These are phyloP conservation scores for Pseudonitzschia multistriata DNA, from an alignment of 108 stramenopile species.

Conservation along the genomic window DNA sequence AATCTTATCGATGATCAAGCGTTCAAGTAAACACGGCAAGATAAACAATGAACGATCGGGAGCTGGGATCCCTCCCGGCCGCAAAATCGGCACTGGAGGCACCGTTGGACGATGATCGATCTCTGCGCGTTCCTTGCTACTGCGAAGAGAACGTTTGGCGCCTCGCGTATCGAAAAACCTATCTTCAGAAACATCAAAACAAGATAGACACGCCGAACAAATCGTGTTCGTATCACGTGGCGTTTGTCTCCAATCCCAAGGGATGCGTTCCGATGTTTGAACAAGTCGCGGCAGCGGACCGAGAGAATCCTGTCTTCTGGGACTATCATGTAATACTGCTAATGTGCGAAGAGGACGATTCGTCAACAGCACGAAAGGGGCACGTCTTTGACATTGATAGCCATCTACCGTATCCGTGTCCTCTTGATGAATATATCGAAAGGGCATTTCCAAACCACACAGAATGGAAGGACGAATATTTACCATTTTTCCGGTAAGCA, in stretches of 20 bases:
- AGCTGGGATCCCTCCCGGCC: slow-evolving; percentile 5
- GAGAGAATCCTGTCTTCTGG: slow-evolving; percentile 60
- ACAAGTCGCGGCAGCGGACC: slow-evolving; percentile 48
- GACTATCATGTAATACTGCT: slow-evolving; percentile 88
- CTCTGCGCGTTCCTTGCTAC: slow-evolving; percentile 74
- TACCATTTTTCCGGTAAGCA: slow-evolving; percentile 65
- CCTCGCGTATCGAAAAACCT: slow-evolving; percentile 58
- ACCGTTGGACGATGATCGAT: slow-evolving; percentile 42
- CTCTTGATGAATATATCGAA: slow-evolving; percentile 55
- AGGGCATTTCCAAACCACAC: slow-evolving; percentile 47
- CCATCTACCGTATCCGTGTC: slow-evolving; percentile 62
- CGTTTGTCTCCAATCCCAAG: slow-evolving; percentile 65
- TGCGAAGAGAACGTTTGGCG: slow-evolving; percentile 91
- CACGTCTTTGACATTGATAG: slow-evolving; percentile 70
- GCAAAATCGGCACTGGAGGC: slow-evolving; percentile 47
- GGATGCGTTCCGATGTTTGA: slow-evolving; percentile 73
- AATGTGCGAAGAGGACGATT: neutral
- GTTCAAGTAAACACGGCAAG: too few species aligned
- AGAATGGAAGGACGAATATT: slow-evolving; percentile 27
- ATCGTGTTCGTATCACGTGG: slow-evolving; percentile 50
- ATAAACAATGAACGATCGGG: neutral
- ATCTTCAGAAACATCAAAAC: neutral
- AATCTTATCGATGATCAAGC: too few species aligned
- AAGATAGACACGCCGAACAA: too few species aligned
- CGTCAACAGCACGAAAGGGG: slow-evolving; percentile 4